These are phyloP conservation scores for Rugosomyces carneus DNA, from an alignment of 1,284 basidiomycete genomes.

Conservation along the genomic window DNA sequence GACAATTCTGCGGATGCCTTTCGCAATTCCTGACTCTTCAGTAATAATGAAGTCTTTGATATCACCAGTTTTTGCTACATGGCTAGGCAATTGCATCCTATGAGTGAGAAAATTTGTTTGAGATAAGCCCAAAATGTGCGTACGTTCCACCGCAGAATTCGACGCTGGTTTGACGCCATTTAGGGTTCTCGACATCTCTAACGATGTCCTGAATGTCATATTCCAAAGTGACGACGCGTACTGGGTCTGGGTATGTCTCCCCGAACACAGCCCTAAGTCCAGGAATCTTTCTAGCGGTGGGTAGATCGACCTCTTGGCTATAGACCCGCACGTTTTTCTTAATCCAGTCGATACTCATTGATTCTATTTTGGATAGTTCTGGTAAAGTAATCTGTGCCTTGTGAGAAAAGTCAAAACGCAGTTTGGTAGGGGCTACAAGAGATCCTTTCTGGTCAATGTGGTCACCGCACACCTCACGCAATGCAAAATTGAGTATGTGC, in stretches of 20 bases:
- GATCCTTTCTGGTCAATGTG: slow-evolving; percentile 99
- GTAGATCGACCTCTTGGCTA: slow-evolving; percentile 83
- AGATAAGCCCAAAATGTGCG: slow-evolving; percentile 27
- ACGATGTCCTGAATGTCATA: slow-evolving; percentile 84
- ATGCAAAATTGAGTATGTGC: slow-evolving; percentile 92
- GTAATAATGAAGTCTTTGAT: slow-evolving; percentile 94
- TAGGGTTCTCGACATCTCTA: slow-evolving; percentile 80
- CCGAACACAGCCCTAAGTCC: slow-evolving; percentile 97
- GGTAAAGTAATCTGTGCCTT: slow-evolving; percentile 75
- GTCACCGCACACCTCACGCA: slow-evolving; percentile 92
- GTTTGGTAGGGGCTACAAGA: slow-evolving; percentile 89
- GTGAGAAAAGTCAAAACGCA: slow-evolving; percentile 98
- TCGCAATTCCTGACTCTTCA: slow-evolving; percentile 96
- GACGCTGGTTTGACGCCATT: slow-evolving; percentile 87
- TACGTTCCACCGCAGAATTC: slow-evolving; percentile 99
- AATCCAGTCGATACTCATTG: slow-evolving; percentile 86
- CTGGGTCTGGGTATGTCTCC: slow-evolving; percentile 96
- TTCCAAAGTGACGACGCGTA: slow-evolving; percentile 90
- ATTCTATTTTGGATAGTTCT: slow-evolving; percentile 83
- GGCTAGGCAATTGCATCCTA: slow-evolving; percentile 37
- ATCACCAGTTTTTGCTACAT: slow-evolving; percentile 91
- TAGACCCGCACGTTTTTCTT: slow-evolving; percentile 84
- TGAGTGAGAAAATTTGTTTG: background rate
- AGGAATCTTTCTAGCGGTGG: slow-evolving; percentile 80
- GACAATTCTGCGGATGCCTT: slow-evolving; percentile 92